phyloP scores from a whole-genome alignment of 2,329 filamentous ascomycete species.

The Beauveria brongniartii region DNA sequence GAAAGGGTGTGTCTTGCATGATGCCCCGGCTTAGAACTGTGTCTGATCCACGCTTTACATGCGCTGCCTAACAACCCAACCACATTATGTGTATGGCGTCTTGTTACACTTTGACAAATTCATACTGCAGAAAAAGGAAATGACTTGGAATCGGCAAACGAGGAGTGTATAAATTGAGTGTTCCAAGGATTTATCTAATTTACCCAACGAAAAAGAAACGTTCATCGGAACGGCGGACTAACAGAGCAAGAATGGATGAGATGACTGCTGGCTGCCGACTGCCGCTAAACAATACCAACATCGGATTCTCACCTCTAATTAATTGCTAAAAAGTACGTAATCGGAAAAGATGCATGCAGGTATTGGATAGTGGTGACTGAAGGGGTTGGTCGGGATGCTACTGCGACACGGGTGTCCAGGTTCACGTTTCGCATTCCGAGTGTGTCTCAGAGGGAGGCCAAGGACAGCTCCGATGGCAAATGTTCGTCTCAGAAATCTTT shows the following conservation, averaged over 20 bases:
- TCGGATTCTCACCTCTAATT: neutral
- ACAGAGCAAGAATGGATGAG: neutral
- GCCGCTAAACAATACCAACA: neutral
- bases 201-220: neutral
- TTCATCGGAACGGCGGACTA: too few relatives aligned
- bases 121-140: neutral
- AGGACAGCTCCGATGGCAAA: neutral
- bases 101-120: constrained; percentile 3
- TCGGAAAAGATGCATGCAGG: neutral
- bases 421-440: neutral
- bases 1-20: neutral
- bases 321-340: neutral
- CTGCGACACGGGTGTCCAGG: constrained; percentile 1
- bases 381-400: neutral
- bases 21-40: neutral
- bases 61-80: neutral
- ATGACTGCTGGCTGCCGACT: neutral
- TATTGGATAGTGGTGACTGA: neutral
- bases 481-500: neutral
- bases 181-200: neutral
- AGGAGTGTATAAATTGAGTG: neutral
- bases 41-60: constrained; percentile 8
- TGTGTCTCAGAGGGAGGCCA: constrained; percentile 1
- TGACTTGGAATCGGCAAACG: too few relatives aligned
- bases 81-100: neutral